These are phyloP conservation scores for Mucuna pruriens DNA, from an alignment of 306 rosid species.

Conservation along the genomic window DNA sequence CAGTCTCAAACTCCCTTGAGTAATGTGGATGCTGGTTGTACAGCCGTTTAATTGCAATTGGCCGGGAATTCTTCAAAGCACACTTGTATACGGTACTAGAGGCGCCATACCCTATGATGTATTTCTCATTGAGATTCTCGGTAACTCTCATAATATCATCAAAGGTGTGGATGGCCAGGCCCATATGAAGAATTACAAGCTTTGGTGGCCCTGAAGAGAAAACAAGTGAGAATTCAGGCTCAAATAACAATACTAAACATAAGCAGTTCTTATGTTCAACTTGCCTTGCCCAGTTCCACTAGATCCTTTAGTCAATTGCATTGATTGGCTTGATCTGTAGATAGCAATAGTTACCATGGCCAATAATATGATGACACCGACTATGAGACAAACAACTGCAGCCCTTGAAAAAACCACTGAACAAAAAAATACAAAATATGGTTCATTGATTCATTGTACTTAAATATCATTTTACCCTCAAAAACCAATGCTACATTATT, in stretches of 20 bases:
- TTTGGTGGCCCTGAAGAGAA: constrained; percentile 13
- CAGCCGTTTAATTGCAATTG: constrained; percentile 14
- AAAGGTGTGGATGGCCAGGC: constrained; percentile 15
- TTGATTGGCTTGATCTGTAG: constrained; percentile 10
- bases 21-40: not conserved
- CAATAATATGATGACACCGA: not conserved
- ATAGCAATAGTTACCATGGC: constrained; percentile 12
- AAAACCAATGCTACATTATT: not conserved
- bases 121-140: constrained; percentile 14
- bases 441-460: not conserved
- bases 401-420: constrained; percentile 16
- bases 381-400: constrained; percentile 7
- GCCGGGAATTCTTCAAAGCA: constrained; percentile 17
- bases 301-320: not conserved
- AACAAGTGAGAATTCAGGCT: not conserved
- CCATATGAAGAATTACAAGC: constrained; percentile 28
- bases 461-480: not conserved
- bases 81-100: constrained; percentile 15
- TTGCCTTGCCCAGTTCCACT: not conserved
- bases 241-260: not conserved
- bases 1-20: constrained; percentile 28
- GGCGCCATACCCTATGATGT: constrained; percentile 15
- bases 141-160: constrained; percentile 25
- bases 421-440: not conserved
- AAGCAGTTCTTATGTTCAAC: not conserved